phyloP scores from a whole-genome alignment of 371 early-diverging fungal genomes.

The Chytridium lagenaria region DNA sequence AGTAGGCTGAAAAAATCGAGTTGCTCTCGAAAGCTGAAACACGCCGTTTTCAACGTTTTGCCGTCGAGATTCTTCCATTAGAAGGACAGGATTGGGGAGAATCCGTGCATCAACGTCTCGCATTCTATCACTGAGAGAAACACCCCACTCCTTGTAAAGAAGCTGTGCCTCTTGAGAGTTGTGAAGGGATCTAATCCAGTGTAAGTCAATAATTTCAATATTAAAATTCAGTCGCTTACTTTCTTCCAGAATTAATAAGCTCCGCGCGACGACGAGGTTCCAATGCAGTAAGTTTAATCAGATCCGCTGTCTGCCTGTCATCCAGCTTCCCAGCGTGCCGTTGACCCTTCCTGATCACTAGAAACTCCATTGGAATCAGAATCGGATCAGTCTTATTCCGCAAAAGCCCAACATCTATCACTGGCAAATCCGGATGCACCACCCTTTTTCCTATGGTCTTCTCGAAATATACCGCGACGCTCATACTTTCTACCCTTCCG shows the following conservation, averaged over 20 bases:
- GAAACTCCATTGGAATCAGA: conserved; percentile 51
- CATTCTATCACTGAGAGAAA: conserved; percentile 55
- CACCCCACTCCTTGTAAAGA: conserved; percentile 25
- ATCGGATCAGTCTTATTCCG: conserved; percentile 27
- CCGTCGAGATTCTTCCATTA: conserved; percentile 48
- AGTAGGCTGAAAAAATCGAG: no score
- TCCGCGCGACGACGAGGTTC: conserved; percentile 22
- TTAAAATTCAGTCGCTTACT: conserved; percentile 3
- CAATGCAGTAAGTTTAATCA: conserved; percentile 37
- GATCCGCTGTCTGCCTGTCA: conserved; percentile 33
- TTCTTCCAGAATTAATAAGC: conserved; percentile 20
- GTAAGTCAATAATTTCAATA: background rate
- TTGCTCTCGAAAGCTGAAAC: no score
- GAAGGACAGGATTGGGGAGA: conserved; percentile 71
- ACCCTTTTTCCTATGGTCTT: conserved; percentile 30
- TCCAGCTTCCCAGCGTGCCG: conserved; percentile 34
- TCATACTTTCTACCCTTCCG: conserved; percentile 11
- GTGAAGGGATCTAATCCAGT: conserved; percentile 9
- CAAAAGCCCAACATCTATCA: conserved; percentile 29
- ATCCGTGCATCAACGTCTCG: conserved; percentile 66
- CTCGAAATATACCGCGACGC: conserved; percentile 38
- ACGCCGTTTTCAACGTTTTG: no score
- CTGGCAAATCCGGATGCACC: conserved; percentile 45
- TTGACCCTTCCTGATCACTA: conserved; percentile 32
- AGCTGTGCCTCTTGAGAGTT: background rate